phyloP scores from a whole-genome alignment of 176 grass and related monocot species.

The Carex kokanica region DNA sequence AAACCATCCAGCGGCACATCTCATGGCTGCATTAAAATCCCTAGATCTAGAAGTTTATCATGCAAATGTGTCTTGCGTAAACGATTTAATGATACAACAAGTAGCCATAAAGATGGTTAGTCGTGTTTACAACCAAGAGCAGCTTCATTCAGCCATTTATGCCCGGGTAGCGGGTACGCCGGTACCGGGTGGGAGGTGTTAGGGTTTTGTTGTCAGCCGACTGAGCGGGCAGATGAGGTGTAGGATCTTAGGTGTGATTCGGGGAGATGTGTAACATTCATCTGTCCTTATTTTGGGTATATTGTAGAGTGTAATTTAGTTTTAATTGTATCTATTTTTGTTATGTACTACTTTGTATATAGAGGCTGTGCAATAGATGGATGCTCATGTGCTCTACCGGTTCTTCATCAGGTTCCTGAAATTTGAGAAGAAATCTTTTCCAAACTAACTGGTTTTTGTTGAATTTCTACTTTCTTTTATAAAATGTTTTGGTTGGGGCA shows the following conservation, averaged over 20 bases:
- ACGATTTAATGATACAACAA: constrained; percentile 98
- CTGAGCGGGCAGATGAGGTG: neutral
- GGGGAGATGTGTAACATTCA: neutral
- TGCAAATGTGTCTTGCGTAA: constrained; percentile 75
- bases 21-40: constrained; percentile 65
- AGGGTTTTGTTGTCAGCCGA: neutral
- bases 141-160: constrained; percentile 67
- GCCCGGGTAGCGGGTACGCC: constrained; percentile 37
- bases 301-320: constrained; percentile 32
- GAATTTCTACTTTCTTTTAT: neutral
- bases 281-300: neutral
- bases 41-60: constrained; percentile 87
- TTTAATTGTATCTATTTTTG: neutral
- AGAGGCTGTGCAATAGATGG: constrained; percentile 16
- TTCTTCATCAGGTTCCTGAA: neutral
- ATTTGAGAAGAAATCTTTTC: constrained; percentile 1
- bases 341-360: constrained; percentile 29
- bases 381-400: constrained; percentile 19
- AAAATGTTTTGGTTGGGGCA: neutral
- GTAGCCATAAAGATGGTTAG: constrained; percentile 68
- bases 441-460: neutral
- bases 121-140: constrained; percentile 67
- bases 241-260: neutral
- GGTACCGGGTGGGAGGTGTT: constrained; percentile 19
- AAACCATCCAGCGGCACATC: constrained; percentile 73